Evolutionary conservation across 2,329 filamentous ascomycete species (phyloP).

Genomic region (Simplicillium sp.): DNA sequence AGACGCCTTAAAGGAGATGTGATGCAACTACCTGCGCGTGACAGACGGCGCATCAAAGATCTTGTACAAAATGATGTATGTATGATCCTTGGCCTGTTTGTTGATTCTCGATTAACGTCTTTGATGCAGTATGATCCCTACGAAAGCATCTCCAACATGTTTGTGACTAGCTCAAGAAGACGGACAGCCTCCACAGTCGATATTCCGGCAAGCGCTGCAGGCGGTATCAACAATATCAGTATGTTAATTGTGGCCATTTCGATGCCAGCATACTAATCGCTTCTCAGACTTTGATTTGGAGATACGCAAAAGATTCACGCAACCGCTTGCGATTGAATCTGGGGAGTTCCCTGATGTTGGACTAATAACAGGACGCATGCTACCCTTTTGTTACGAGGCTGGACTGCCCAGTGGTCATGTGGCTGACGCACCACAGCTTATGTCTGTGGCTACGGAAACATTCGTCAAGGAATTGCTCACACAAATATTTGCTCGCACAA

Average conservation of each 20-base stretch:
- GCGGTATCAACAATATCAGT: constrained; percentile 75
- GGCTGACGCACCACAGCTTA: constrained; percentile 51
- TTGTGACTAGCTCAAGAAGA: constrained; percentile 37
- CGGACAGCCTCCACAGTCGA: constrained; percentile 41
- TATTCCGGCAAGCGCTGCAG: constrained; percentile 55
- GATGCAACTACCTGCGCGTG: constrained; percentile 59
- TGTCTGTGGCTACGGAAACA: constrained; percentile 56
- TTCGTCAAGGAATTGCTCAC: constrained; percentile 59
- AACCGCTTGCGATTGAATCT: constrained; percentile 56
- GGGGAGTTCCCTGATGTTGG: constrained; percentile 60
- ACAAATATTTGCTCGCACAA: constrained; percentile 53
- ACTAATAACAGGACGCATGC: constrained; percentile 54
- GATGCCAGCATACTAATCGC: constrained; percentile 9
- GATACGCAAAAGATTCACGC: constrained; percentile 55
- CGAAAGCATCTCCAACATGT: constrained; percentile 42
- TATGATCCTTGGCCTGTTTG: constrained; percentile 6
- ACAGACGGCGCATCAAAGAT: constrained; percentile 59
- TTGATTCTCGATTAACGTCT: constrained; percentile 10
- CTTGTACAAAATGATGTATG: constrained; percentile 51
- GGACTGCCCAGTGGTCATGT: constrained; percentile 51
- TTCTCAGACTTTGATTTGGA: constrained; percentile 54
- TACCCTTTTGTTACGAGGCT: constrained; percentile 59
- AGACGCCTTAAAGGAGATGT: constrained; percentile 58
- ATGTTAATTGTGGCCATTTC: constrained; percentile 21
- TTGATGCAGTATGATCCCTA: constrained; percentile 40